Percentiles rank a stretch among this genome's conserved stretches.
These are phyloP conservation scores for Cladosporium sp. DNA, from an alignment of 2,329 filamentous ascomycete species.

Conservation along the genomic window DNA sequence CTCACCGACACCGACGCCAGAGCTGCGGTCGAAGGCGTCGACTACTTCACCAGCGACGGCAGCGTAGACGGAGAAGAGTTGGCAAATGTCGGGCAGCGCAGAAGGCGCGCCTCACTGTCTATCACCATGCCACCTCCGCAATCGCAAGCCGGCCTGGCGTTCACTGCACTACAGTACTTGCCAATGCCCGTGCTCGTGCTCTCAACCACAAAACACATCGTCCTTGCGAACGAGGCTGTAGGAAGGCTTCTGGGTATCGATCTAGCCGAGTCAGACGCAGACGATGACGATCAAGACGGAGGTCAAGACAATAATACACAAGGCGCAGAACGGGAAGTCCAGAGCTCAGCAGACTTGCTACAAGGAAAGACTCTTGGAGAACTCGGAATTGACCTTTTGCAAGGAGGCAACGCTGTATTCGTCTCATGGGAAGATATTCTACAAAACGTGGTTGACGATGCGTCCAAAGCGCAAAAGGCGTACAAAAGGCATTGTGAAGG, in stretches of 20 bases:
- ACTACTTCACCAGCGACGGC: constrained; percentile 35
- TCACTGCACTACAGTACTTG: constrained; percentile 70
- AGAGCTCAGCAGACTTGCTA: constrained; percentile 58
- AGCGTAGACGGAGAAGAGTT: constrained; percentile 26
- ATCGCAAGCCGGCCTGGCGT: constrained; percentile 48
- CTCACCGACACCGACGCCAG: neutral
- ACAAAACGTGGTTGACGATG: constrained; percentile 45
- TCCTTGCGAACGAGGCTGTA: constrained; percentile 75
- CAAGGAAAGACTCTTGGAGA: constrained; percentile 67
- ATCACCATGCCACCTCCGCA: constrained; percentile 37
- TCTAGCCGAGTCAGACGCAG: constrained; percentile 24
- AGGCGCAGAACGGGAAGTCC: constrained; percentile 19
- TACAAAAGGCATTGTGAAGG: constrained; percentile 11
- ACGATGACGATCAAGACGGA: constrained; percentile 20
- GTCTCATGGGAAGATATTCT: constrained; percentile 54
- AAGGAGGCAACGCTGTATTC: constrained; percentile 60
- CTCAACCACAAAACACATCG: constrained; percentile 66
- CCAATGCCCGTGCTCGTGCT: constrained; percentile 71
- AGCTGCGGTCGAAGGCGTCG: constrained; percentile 15
- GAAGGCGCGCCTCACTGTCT: constrained; percentile 31
- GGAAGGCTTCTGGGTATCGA: constrained; percentile 65
- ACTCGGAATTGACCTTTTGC: constrained; percentile 71
- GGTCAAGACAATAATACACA: neutral
- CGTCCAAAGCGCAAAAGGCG: constrained; percentile 31
- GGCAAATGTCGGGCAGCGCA: constrained; percentile 21